phyloP scores from a whole-genome alignment of 345 rosid species.

The Corymbia maculata region DNA sequence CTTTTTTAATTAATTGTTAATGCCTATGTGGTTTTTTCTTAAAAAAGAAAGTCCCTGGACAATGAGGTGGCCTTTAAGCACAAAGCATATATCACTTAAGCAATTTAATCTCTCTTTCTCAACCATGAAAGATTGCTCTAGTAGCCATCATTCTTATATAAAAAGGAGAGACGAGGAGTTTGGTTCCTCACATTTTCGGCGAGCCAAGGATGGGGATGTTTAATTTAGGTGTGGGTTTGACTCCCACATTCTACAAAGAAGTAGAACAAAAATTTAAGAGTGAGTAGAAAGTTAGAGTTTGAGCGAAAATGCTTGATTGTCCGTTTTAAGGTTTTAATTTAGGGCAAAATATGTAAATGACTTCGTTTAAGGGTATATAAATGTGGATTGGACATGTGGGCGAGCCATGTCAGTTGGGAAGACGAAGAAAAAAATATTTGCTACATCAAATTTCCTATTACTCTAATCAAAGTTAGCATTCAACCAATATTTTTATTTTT shows the following conservation, averaged over 20 bases:
- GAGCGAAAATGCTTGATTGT: not conserved
- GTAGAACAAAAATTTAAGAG: no score
- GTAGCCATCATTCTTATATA: no score
- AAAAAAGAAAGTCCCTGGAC: not conserved
- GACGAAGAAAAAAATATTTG: no score
- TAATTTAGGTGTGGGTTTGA: no score
- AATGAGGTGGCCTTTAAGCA: not conserved
- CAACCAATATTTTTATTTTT: no score
- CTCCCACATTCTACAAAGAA: no score
- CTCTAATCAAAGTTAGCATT: accelerated
- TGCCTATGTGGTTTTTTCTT: not conserved
- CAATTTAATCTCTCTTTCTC: not conserved
- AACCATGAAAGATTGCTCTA: no score
- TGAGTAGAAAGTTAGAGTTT: not conserved
- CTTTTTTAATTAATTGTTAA: no score
- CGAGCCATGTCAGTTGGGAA: accelerated
- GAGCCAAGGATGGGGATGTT: no score
- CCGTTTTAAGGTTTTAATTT: not conserved
- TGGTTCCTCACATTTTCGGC: no score
- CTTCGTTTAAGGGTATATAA: no score
- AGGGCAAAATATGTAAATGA: not conserved
- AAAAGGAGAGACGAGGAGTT: no score
- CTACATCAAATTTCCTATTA: accelerated
- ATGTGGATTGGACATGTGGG: not conserved
- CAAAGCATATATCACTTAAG: not conserved